Percentiles rank a stretch among this genome's conserved stretches.
phyloP scores from a whole-genome alignment of 352 stramenopile genomes.

The Globisporangium nodosum region DNA sequence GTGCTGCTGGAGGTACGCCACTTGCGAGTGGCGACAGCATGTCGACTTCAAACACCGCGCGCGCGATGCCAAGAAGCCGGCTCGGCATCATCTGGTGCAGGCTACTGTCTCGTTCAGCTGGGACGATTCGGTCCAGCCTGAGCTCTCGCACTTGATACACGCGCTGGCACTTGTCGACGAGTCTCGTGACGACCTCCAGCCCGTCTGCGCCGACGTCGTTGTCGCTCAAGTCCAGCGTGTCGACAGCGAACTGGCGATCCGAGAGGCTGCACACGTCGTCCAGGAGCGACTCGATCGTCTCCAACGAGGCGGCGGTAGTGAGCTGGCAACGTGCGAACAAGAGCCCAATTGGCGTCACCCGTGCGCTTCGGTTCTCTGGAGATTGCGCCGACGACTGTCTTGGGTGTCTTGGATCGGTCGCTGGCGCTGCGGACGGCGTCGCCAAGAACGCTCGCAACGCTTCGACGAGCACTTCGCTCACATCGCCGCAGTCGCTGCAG shows the following conservation, averaged over 20 bases:
- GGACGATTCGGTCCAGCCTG: background rate
- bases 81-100: background rate
- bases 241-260: background rate
- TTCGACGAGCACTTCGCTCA: no score
- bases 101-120: no score
- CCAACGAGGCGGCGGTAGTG: background rate
- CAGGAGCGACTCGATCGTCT: background rate
- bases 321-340: background rate
- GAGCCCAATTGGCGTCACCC: no score
- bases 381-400: no score
- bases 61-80: conserved; percentile 1
- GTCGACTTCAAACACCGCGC: background rate
- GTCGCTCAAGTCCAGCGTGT: conserved; percentile 5
- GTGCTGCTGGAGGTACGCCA: background rate
- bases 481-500: background rate
- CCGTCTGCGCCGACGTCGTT: conserved; percentile 1
- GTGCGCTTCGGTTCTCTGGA: no score
- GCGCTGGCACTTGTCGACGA: background rate
- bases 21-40: background rate
- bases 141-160: conserved; percentile 1
- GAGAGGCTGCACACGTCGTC: background rate
- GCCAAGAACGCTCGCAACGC: no score
- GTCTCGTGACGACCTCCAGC: conserved; percentile 5
- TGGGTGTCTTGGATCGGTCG: no score
- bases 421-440: no score